Base-by-base conservation (phyloP, 805 yeast genomes). In the Candida caryicola region DNA sequence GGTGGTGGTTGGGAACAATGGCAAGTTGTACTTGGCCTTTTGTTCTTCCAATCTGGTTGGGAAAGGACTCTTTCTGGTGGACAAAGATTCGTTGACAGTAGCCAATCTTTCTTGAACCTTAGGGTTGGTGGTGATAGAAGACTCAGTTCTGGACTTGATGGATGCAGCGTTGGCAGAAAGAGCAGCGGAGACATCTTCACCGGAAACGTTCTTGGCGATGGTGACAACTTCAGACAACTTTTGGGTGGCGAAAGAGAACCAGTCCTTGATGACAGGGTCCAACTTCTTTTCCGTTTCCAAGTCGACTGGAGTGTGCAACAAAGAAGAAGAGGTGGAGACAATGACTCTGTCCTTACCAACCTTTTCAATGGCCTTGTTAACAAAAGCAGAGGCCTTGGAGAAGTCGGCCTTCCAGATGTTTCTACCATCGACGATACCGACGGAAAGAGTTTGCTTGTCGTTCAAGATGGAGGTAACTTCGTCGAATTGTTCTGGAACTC, bases 1-100 rank as follows among this genome's bases (percentile, higher is more conserved):
- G 60, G 99, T 93, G 69, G 99, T 93, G 66, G 99, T 93, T 74
- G 99, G 99, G 96, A 93, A 93, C 64, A 86, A 75, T 57, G 99
- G 99, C 69, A 93, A 78, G 79, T 93, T 85, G 78, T 85, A 86
- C 65, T 81, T 75, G 57, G 70, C 73, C 76, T 86, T 78, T 78
- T 93, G 99, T 57, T 81, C 90, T 55, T 74, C 83, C 62, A 87
- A 80, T 78, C 99, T 87, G 52, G 69, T 76, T 56, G 84, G 80
- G 82, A 93, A 93, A 47, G 93, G 82, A 57, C 88, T 69, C 68
- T 79, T 76, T 81, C 99, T 88, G 66, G 85, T 78, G 49, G 91
- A 77, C 73, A 77, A 73, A 49, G 85, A 79, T 54, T 76, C 85
- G 69, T 82, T 79, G 63, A 85, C 77, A 54, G 82, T 73, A 54